Evolutionary conservation across 2,329 filamentous ascomycete species (phyloP), one percentile per base, ranked within the genome.

Genomic region (Fusarium sp.): DNA sequence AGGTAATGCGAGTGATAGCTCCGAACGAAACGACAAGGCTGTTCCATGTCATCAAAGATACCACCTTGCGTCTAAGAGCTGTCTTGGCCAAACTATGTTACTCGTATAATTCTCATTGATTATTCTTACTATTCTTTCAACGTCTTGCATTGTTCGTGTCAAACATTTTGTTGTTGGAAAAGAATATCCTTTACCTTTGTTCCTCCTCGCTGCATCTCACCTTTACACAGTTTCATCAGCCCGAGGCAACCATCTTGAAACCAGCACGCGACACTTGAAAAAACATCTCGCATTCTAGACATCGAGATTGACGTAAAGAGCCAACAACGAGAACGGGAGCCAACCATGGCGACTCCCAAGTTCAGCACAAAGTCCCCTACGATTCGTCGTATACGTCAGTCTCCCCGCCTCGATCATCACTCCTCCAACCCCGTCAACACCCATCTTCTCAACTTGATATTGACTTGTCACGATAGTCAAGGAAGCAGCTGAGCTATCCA

Each of bases 401-500:
- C 25, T 48, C 56, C n/a, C 69, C 67, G 65, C 10, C 18, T 67
- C 32, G 18, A 23, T 18, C 11, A 25, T 45, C 20, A 45, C 20
- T 8, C 20, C 41, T 16, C 13, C 7, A 45, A 5, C 7, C 13
- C 20, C 5, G 23, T 20, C 52, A 56, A 56, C n/a, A n/a, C 6
- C 6, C n/a, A 23, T 35, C 18, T n/a, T 16, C 34, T 16, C 18
- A 32, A n/a, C 18, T n/a, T 43, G 10, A 48, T 20, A 43, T 66
- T 71, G 39, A 72, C 27, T 18, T 27, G 8, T 10, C 4, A 14
- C 5, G 7, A n/a, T 5, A 25, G 92, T 98, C 80, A 95, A 94
- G 84, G 97, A 98, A 91, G 95, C 96, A 67, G 89, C 93, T 68
- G 97, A 98, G 82, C 90, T 99, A 66, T 92, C 94, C 70, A 88